Conservation (phyloP, 176 grass and related monocot genomes). For the Hordeum marinum region DNA sequence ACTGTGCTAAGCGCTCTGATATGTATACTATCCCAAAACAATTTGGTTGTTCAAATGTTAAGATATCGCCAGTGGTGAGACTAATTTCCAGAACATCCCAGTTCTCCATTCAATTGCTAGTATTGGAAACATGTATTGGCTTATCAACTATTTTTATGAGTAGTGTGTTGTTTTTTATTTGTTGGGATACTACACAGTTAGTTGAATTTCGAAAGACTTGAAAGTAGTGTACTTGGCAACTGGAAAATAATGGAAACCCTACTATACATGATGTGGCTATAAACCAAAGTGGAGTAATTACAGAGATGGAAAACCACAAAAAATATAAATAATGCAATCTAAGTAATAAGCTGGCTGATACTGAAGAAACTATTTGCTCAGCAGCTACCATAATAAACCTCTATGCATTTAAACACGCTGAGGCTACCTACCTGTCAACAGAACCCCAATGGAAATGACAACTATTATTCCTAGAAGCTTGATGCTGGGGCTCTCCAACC, state of each 20-base stretch:
- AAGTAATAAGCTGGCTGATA: not conserved
- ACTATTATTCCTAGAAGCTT: conserved; percentile 95
- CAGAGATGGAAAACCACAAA: not conserved
- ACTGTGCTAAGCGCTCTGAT: not conserved
- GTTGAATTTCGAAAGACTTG: not conserved
- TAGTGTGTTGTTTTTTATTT: not conserved
- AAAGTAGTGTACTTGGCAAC: not conserved
- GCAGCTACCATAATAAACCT: not conserved
- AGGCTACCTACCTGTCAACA: conserved; percentile 72
- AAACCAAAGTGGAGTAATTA: not conserved
- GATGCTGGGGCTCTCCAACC: conserved; percentile 93
- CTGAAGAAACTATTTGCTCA: conserved; percentile 10
- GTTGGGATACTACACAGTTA: not conserved
- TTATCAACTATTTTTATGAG: not conserved
- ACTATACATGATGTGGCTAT: not conserved
- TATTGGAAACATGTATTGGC: not conserved
- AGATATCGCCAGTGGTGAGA: not conserved
- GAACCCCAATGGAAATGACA: conserved; percentile 87
- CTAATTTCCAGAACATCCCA: not conserved
- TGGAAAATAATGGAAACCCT: not conserved
- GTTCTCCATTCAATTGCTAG: not conserved
- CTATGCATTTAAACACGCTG: not conserved
- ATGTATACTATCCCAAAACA: not conserved
- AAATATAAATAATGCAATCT: not conserved
- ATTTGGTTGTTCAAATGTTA: not conserved